Evolutionary conservation across 495 filamentous ascomycete genomes (phyloP).

Genomic region (Aspergillus affinis): DNA sequence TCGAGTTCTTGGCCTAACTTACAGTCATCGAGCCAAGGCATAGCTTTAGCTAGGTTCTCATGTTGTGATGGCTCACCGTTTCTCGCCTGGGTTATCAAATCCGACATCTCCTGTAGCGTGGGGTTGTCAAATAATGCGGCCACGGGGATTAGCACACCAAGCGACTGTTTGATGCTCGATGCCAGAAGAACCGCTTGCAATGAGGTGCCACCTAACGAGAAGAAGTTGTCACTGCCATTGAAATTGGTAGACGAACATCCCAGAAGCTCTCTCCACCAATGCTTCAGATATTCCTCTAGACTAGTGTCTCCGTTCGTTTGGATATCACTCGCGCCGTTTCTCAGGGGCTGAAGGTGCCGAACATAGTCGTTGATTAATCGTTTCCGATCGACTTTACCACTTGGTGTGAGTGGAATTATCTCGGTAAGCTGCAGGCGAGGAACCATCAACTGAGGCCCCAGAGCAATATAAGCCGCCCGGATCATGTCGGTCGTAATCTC

Average conservation of each 20-base stretch:
- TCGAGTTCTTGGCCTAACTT: background rate
- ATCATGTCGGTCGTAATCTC: background rate
- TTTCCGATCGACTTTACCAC: constrained; percentile 13
- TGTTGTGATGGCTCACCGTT: background rate
- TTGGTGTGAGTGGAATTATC: constrained; percentile 6
- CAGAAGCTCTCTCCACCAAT: background rate
- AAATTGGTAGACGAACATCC: background rate
- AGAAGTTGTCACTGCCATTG: constrained; percentile 10
- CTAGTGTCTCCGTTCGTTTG: background rate
- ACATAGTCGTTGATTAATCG: background rate
- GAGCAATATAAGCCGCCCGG: background rate
- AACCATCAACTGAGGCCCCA: constrained; percentile 5
- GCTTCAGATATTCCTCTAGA: background rate
- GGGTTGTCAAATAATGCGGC: constrained; percentile 10
- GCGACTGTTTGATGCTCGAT: background rate
- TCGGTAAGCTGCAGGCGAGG: constrained; percentile 4
- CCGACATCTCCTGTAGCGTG: constrained; percentile 5
- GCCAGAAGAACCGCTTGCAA: constrained; percentile 13
- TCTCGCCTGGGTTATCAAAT: background rate
- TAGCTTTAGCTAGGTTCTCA: background rate
- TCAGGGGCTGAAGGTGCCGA: background rate
- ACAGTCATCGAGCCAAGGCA: constrained; percentile 1
- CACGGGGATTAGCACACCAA: background rate
- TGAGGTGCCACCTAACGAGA: constrained; percentile 12
- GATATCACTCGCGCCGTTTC: no score